Evolutionary conservation across 2,329 filamentous ascomycete genomes (phyloP).

Genomic region (Aspergillus jensenii): DNA sequence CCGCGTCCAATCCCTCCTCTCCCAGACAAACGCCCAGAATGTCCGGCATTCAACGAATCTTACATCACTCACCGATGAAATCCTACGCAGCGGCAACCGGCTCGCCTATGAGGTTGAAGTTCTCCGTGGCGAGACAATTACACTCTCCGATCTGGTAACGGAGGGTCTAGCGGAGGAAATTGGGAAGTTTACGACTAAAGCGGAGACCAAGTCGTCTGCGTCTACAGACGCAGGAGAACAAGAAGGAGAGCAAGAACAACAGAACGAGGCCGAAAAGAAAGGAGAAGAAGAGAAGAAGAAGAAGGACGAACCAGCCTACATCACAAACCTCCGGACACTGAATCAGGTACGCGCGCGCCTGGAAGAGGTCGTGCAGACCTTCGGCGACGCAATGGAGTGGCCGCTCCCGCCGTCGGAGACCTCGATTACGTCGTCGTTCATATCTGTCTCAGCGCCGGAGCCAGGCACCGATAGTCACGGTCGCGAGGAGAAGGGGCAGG

Average conservation of each 20-base stretch:
- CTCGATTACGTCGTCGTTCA: constrained; percentile 78
- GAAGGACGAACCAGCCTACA: constrained; percentile 61
- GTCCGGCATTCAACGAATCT: constrained; percentile 76
- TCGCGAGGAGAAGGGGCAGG: constrained; percentile 83
- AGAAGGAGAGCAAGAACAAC: background rate
- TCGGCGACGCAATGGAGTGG: constrained; percentile 95
- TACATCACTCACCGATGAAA: constrained; percentile 91
- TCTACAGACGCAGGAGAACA: background rate
- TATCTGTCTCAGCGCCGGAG: constrained; percentile 86
- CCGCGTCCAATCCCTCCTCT: constrained; percentile 79
- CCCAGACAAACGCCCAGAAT: constrained; percentile 85
- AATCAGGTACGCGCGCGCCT: constrained; percentile 80
- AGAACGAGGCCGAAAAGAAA: background rate
- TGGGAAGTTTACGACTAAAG: constrained; percentile 60
- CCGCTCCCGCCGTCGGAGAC: constrained; percentile 84
- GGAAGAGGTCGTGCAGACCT: constrained; percentile 84
- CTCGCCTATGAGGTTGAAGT: constrained; percentile 95
- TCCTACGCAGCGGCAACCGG: constrained; percentile 81
- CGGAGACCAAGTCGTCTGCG: constrained; percentile 32
- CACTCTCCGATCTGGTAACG: constrained; percentile 75
- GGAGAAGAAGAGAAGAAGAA: constrained; percentile 1
- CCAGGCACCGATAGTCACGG: constrained; percentile 64
- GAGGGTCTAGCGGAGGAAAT: constrained; percentile 73
- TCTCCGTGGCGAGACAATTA: constrained; percentile 79
- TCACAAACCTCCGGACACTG: constrained; percentile 77